Evolutionary conservation across 2,329 filamentous ascomycete genomes (phyloP).

Genomic region (Colletotrichum lindemuthianum): DNA sequence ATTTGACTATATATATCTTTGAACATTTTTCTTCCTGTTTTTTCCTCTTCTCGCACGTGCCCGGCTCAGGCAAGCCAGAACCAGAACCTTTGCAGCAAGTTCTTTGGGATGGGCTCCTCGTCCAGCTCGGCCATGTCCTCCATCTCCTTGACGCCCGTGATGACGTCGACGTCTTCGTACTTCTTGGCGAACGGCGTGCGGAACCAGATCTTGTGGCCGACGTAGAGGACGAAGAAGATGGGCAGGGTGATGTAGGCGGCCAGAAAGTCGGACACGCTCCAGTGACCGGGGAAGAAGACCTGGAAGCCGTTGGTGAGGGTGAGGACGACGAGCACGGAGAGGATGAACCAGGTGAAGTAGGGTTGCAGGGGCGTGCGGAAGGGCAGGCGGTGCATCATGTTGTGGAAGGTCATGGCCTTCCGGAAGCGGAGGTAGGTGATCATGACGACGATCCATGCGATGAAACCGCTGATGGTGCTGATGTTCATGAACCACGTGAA

Average conservation of each 20-base stretch:
- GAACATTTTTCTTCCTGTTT: neutral
- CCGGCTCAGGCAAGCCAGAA: slow-evolving; percentile 61
- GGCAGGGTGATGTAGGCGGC: slow-evolving; percentile 71
- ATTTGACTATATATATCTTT: too few relatives aligned
- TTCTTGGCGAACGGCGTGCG: slow-evolving; percentile 55
- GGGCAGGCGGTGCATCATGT: slow-evolving; percentile 60
- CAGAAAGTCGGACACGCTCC: slow-evolving; percentile 71
- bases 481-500: slow-evolving; percentile 80
- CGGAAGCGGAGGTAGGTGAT: slow-evolving; percentile 70
- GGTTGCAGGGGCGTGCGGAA: slow-evolving; percentile 66
- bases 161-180: slow-evolving; percentile 63
- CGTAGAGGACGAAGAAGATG: slow-evolving; percentile 68
- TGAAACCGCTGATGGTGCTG: slow-evolving; percentile 69
- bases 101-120: slow-evolving; percentile 57
- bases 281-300: slow-evolving; percentile 75
- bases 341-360: slow-evolving; percentile 70
- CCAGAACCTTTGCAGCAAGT: slow-evolving; percentile 63
- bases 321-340: slow-evolving; percentile 69
- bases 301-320: slow-evolving; percentile 80
- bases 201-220: slow-evolving; percentile 66
- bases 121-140: slow-evolving; percentile 65
- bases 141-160: slow-evolving; percentile 70
- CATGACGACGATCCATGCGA: slow-evolving; percentile 69
- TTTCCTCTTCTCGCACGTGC: neutral
- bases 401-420: slow-evolving; percentile 62